These are phyloP conservation scores for Colletotrichum tabaci DNA, from an alignment of 2,329 filamentous ascomycete genomes.

Conservation along the genomic window DNA sequence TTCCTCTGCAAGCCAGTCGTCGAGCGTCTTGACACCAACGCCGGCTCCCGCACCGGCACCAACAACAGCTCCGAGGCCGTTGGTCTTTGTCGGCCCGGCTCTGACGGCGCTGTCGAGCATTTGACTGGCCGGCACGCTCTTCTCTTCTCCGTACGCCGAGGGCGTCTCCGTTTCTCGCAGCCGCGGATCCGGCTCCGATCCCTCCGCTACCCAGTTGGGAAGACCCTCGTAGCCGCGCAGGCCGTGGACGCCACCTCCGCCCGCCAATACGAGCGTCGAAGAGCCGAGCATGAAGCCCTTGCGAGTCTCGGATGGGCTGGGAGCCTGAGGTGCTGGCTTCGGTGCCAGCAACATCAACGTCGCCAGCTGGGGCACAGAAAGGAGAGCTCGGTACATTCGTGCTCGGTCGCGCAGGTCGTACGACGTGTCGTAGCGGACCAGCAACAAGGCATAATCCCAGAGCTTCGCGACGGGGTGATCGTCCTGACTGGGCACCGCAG, in stretches of 20 bases:
- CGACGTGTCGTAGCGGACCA: conserved; percentile 93
- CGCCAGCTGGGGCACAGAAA: conserved; percentile 88
- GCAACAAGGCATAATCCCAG: conserved; percentile 87
- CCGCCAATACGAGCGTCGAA: conserved; percentile 86
- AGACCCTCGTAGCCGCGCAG: conserved; percentile 84
- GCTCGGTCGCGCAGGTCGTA: conserved; percentile 95
- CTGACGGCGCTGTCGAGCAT: conserved; percentile 72
- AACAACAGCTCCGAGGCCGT: conserved; percentile 55
- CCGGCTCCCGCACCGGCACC: conserved; percentile 51
- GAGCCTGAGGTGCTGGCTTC: conserved; percentile 92
- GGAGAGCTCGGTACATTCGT: conserved; percentile 87
- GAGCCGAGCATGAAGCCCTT: conserved; percentile 86
- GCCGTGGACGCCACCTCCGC: conserved; percentile 80
- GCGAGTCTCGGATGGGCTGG: conserved; percentile 88
- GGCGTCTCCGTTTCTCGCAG: conserved; percentile 74
- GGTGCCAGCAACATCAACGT: conserved; percentile 92
- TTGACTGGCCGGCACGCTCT: conserved; percentile 71
- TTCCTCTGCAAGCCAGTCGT: conserved; percentile 91
- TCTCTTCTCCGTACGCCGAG: conserved; percentile 56
- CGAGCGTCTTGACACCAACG: conserved; percentile 81
- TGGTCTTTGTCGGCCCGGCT: conserved; percentile 59
- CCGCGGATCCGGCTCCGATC: conserved; percentile 82
- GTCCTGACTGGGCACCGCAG: conserved; percentile 54
- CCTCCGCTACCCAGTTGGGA: conserved; percentile 87
- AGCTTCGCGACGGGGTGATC: conserved; percentile 81